These are phyloP conservation scores for Nicotiana otophora DNA, from an alignment of 257 asterid genomes.

Conservation along the genomic window DNA sequence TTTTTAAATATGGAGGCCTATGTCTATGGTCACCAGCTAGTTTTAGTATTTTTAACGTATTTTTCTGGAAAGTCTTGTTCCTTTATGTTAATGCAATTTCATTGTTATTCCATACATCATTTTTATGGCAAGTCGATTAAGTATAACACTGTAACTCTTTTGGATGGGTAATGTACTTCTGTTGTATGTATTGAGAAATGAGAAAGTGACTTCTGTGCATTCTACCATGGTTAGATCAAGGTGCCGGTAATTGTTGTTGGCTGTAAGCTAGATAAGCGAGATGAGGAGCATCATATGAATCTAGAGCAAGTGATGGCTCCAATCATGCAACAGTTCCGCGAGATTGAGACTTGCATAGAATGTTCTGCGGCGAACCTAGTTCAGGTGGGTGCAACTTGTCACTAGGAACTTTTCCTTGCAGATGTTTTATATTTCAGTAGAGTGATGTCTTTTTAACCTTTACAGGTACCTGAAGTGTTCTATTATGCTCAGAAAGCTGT, in stretches of 20 bases:
- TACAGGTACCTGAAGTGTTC: constrained; percentile 85
- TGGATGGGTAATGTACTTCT: not conserved
- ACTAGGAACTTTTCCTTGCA: constrained; percentile 13
- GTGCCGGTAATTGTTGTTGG: constrained; percentile 92
- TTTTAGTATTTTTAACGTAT: not conserved
- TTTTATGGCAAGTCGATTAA: not conserved
- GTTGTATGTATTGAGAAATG: not conserved
- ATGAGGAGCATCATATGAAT: constrained; percentile 59
- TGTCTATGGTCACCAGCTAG: not conserved
- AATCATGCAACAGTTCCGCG: constrained; percentile 87
- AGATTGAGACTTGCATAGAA: constrained; percentile 90
- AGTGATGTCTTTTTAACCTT: constrained; percentile 8
- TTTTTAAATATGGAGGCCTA: not conserved
- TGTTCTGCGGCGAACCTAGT: constrained; percentile 88
- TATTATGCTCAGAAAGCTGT: constrained; percentile 96
- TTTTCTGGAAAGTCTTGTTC: not conserved
- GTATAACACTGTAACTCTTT: not conserved
- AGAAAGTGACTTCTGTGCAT: not conserved
- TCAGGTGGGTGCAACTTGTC: constrained; percentile 47
- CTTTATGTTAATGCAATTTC: not conserved
- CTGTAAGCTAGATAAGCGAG: constrained; percentile 86
- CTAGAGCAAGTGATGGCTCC: constrained; percentile 69
- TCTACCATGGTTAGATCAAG: constrained; percentile 46
- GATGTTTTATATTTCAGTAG: constrained; percentile 9
- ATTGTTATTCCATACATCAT: not conserved